Evolutionary conservation across 225 moss, liverwort and hornwort genomes (phyloP), one percentile per base, ranked within the genome.

Genomic region (Climacium dendroides): DNA sequence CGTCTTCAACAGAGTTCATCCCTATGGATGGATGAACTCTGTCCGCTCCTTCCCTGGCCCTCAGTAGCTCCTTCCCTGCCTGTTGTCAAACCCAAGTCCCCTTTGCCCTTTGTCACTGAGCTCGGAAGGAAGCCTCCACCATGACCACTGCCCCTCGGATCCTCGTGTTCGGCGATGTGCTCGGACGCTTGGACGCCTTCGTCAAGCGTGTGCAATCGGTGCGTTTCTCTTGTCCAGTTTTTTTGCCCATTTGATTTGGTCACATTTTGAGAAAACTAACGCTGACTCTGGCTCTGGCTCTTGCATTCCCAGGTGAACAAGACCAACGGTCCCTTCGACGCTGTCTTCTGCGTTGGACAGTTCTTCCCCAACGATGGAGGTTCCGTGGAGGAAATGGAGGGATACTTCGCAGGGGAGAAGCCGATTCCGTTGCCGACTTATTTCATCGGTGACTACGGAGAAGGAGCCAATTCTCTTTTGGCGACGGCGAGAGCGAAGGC

Each of bases 391-490:
- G 95, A 81, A 54, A 65, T 94, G 74, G 92, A 96, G 86, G 93
- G 81, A 29, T 99, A 94, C 61, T 63, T 99, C 28, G 84, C 85
- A 13, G 96, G 94, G 90, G 87, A 76, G 85, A 95, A 91, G 83
- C 37, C 83, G 61, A 90, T 97, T 82, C 96, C 95, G 11, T 70
- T 99, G 53, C 99, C 97, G 39, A 97, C 95, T 37, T 99, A 95
- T 86, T 99, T 99, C 74, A 89, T 92, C 34, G 99, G 99, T 19
- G 95, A 95, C 76, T 99, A 97, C 80, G 99, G 99, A 17, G 99
- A 95, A 83, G 94, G 95, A 78, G 93, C 89, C 17, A 92, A 84
- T 86, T 83, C 95, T 71, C 85, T 99, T 12, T 57, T 98, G 80
- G 90, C 95, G 47, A 91, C 92, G 11, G 91, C 93, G 55, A 95